These are phyloP conservation scores for Claviceps capensis DNA, from an alignment of 2,329 filamentous ascomycete genomes.

Conservation along the genomic window DNA sequence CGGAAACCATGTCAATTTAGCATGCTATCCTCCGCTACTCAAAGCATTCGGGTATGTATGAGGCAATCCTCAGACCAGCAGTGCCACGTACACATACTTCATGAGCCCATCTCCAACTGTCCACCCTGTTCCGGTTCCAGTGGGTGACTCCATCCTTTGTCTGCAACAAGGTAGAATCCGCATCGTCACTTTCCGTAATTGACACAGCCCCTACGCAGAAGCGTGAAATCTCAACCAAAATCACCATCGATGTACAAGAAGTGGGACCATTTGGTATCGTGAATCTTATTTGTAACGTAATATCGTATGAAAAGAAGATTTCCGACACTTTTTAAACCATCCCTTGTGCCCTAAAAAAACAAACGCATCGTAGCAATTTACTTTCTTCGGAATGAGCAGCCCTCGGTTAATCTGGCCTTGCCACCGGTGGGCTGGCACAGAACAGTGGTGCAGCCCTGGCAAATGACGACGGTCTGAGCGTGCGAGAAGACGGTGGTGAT, in stretches of 20 bases:
- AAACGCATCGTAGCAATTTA: slow-evolving; percentile 48
- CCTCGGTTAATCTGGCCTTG: slow-evolving; percentile 97
- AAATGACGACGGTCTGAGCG: slow-evolving; percentile 99
- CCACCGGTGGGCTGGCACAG: slow-evolving; percentile 99
- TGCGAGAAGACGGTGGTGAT: slow-evolving; percentile 99
- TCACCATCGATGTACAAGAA: too few relatives aligned
- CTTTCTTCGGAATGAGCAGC: slow-evolving; percentile 99
- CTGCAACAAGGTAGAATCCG: slow-evolving; percentile 33
- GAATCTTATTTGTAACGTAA: too few relatives aligned
- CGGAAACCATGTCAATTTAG: slow-evolving; percentile 48
- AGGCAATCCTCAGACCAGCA: slow-evolving; percentile 49
- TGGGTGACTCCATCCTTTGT: slow-evolving; percentile 58
- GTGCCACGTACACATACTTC: slow-evolving; percentile 50
- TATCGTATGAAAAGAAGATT: too few relatives aligned
- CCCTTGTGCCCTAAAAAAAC: slow-evolving; percentile 22
- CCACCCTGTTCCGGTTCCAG: slow-evolving; percentile 49
- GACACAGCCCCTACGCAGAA: too few relatives aligned
- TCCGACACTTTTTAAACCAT: too few relatives aligned
- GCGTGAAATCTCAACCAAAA: too few relatives aligned
- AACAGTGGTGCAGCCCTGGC: slow-evolving; percentile 97
- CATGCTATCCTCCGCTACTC: slow-evolving; percentile 33
- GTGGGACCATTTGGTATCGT: too few relatives aligned
- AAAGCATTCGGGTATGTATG: slow-evolving; percentile 46
- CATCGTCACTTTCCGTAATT: too few relatives aligned
- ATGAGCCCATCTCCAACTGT: slow-evolving; percentile 45